These are phyloP conservation scores for Scheffersomyces cryptocercus DNA, from an alignment of 1,139 yeast genomes.

Conservation along the genomic window DNA sequence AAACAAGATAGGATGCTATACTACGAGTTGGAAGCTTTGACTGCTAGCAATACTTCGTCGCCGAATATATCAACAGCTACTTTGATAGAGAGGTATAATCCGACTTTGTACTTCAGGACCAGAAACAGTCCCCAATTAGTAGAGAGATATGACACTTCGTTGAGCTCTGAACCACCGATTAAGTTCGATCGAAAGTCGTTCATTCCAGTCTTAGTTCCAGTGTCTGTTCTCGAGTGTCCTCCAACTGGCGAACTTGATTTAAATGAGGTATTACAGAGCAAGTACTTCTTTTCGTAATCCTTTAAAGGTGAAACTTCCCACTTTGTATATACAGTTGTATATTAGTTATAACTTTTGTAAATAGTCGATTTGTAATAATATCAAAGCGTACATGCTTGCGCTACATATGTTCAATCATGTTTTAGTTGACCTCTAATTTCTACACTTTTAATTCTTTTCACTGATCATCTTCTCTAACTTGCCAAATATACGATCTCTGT, in stretches of 20 bases:
- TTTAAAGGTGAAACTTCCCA: slow-evolving; percentile 8
- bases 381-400: slow-evolving; percentile 33
- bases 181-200: slow-evolving; percentile 5
- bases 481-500: slow-evolving; percentile 63
- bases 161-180: background rate
- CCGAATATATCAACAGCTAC: background rate
- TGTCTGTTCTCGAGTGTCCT: slow-evolving; percentile 30
- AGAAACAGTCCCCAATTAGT: background rate
- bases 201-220: slow-evolving; percentile 23
- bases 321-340: slow-evolving; percentile 24
- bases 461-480: slow-evolving; percentile 51
- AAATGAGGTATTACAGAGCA: slow-evolving; percentile 31
- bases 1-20: slow-evolving; percentile 8
- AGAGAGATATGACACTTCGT: background rate
- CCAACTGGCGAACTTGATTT: slow-evolving; percentile 36
- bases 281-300: slow-evolving; percentile 38
- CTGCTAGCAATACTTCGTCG: background rate
- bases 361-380: slow-evolving; percentile 35
- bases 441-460: slow-evolving; percentile 7
- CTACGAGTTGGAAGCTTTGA: slow-evolving; percentile 14
- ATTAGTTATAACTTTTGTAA: slow-evolving; percentile 28
- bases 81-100: slow-evolving; percentile 6
- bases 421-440: background rate
- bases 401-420: slow-evolving; percentile 34
- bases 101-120: slow-evolving; percentile 1